Evolutionary conservation across 2,329 filamentous ascomycete species (phyloP).

Genomic region (Dendryphion nanum): DNA sequence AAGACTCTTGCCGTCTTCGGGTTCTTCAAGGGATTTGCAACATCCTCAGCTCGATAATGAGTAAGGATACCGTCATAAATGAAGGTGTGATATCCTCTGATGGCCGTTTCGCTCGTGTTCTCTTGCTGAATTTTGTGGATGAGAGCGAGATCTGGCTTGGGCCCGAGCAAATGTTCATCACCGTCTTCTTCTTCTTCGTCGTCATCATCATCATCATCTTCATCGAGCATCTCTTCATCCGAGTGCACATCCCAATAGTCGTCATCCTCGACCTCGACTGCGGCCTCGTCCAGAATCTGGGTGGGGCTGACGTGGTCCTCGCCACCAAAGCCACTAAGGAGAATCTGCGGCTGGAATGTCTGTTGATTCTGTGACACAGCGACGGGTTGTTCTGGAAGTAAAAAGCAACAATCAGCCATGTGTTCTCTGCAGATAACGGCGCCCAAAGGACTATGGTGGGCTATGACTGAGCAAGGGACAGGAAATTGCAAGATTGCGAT

Average conservation of each 20-base stretch:
- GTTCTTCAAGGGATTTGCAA: conserved; percentile 69
- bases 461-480: no score
- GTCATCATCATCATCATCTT: conserved; percentile 17
- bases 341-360: conserved; percentile 16
- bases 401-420: conserved; percentile 20
- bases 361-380: conserved; percentile 13
- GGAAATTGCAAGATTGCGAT: conserved; percentile 1
- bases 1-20: conserved; percentile 79
- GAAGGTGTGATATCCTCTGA: conserved; percentile 47
- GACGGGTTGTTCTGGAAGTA: conserved; percentile 21
- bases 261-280: conserved; percentile 47
- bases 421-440: conserved; percentile 3
- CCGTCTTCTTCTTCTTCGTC: conserved; percentile 22
- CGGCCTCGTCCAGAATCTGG: conserved; percentile 36
- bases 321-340: conserved; percentile 37
- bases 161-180: conserved; percentile 20
- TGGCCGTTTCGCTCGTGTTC: conserved; percentile 33
- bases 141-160: conserved; percentile 33
- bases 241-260: conserved; percentile 51
- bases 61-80: conserved; percentile 48
- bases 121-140: conserved; percentile 38
- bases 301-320: conserved; percentile 39
- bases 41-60: conserved; percentile 46
- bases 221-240: conserved; percentile 45
- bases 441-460: neutral